Evolutionary conservation across 352 stramenopile genomes (phyloP).

Genomic region (Phytophthora tentaculata): DNA sequence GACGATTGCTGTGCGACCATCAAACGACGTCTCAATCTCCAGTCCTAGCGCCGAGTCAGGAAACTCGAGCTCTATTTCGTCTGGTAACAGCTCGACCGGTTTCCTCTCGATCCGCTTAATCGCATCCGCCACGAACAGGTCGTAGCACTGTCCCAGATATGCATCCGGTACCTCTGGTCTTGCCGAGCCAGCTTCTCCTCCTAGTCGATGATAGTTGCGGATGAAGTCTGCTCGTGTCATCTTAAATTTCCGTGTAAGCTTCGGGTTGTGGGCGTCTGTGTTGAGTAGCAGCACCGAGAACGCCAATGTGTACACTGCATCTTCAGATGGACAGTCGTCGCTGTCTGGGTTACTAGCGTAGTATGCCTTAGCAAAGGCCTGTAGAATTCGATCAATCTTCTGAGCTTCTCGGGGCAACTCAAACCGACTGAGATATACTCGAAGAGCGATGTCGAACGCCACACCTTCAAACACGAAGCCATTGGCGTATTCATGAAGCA

Average conservation of each 20-base stretch:
- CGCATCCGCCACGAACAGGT: conserved; percentile 61
- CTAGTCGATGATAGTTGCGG: conserved; percentile 72
- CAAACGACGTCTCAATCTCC: conserved; percentile 83
- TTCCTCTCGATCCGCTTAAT: conserved; percentile 75
- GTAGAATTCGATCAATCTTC: conserved; percentile 87
- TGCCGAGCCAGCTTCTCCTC: conserved; percentile 33
- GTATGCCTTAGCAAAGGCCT: conserved; percentile 78
- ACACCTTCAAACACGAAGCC: conserved; percentile 69
- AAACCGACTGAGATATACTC: conserved; percentile 78
- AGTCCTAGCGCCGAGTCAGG: conserved; percentile 56
- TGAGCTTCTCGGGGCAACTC: conserved; percentile 76
- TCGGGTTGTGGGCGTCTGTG: conserved; percentile 81
- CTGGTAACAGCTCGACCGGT: conserved; percentile 37
- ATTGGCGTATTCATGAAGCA: conserved; percentile 78
- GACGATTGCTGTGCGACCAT: conserved; percentile 68
- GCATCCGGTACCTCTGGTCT: conserved; percentile 45
- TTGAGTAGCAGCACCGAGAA: conserved; percentile 85
- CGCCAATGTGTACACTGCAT: conserved; percentile 78
- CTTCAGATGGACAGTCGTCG: conserved; percentile 63
- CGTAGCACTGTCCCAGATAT: conserved; percentile 68
- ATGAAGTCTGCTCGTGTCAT: conserved; percentile 81
- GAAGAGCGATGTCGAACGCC: conserved; percentile 69
- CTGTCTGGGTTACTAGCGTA: conserved; percentile 61
- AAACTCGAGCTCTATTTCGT: conserved; percentile 80
- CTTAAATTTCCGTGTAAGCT: conserved; percentile 67